Conservation (phyloP, 345 rosid species). For the Acer negundo region DNA sequence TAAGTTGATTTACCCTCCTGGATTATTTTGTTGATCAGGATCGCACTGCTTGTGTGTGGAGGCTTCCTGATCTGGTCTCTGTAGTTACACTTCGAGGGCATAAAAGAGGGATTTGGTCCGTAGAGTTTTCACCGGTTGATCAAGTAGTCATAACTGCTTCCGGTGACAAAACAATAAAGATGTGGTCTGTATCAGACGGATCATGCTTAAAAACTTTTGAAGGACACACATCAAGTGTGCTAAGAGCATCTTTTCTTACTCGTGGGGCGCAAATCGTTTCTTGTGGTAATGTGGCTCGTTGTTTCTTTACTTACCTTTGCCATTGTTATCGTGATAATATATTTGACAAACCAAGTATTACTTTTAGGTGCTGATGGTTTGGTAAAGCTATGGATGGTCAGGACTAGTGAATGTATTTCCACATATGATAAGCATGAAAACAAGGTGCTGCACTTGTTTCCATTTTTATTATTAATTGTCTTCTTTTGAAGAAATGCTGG, state of each 20-base stretch:
- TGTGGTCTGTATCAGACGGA: constrained; percentile 92
- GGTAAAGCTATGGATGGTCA: constrained; percentile 90
- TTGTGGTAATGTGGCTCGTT: constrained; percentile 58
- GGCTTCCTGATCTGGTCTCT: constrained; percentile 82
- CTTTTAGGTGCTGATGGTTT: constrained; percentile 89
- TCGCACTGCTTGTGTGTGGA: constrained; percentile 94
- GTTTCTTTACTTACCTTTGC: constrained; percentile 1
- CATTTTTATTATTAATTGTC: not conserved
- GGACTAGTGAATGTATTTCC: constrained; percentile 83
- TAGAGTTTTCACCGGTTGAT: constrained; percentile 96
- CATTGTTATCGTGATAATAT: constrained; percentile 13
- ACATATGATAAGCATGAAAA: constrained; percentile 94
- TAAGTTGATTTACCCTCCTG: constrained; percentile 8
- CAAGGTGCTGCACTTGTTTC: constrained; percentile 54
- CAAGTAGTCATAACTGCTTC: constrained; percentile 94
- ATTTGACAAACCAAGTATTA: constrained; percentile 15
- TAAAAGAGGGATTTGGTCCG: constrained; percentile 94
- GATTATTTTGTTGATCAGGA: constrained; percentile 51
- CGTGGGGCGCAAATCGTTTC: constrained; percentile 93
- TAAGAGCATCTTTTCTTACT: constrained; percentile 83
- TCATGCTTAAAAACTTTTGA: constrained; percentile 95
- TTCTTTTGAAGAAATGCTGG: not conserved
- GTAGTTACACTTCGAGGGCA: constrained; percentile 86
- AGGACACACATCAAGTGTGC: constrained; percentile 92
- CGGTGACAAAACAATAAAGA: constrained; percentile 88